A percentile compares a stretch with the other conserved stretches of the same genome.
Conservation (phyloP, 345 rosid genomes). For the Lepidium aucheri region DNA sequence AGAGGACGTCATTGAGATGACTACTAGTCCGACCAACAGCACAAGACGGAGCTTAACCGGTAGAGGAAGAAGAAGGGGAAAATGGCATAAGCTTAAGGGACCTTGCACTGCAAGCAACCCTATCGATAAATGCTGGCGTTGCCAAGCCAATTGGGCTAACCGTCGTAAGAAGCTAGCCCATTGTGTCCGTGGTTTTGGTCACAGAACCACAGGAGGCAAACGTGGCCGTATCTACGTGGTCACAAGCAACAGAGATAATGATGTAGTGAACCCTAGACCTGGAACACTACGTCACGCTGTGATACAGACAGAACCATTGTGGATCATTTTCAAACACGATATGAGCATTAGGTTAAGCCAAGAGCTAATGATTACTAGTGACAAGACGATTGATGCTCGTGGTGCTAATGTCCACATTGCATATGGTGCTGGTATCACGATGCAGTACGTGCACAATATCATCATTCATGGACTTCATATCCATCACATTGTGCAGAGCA, state of each 20-base stretch:
- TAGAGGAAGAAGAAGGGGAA: conserved; percentile 12
- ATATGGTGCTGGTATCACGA: conserved; percentile 57
- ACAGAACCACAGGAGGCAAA: conserved; percentile 56
- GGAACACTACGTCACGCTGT: conserved; percentile 67
- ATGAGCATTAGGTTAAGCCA: conserved; percentile 58
- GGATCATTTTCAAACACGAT: conserved; percentile 50
- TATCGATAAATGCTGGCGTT: conserved; percentile 80
- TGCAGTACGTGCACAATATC: conserved; percentile 47
- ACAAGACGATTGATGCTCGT: conserved; percentile 82
- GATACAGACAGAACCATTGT: conserved; percentile 49
- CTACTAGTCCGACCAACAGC: conserved; percentile 28
- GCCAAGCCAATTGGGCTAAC: conserved; percentile 50
- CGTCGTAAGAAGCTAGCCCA: conserved; percentile 50
- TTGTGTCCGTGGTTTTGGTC: conserved; percentile 66
- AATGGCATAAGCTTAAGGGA: conserved; percentile 28
- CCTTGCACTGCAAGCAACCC: conserved; percentile 77
- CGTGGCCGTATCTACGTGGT: conserved; percentile 48
- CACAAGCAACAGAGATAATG: conserved; percentile 46
- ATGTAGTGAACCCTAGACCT: conserved; percentile 43
- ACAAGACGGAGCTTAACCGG: conserved; percentile 45
- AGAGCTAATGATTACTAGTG: conserved; percentile 48
- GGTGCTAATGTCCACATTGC: conserved; percentile 57
- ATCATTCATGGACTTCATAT: conserved; percentile 67
- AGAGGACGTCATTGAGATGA: conserved; percentile 15
- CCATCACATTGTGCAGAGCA: conserved; percentile 37